These are phyloP conservation scores for Graphilbum sp. DNA, from an alignment of 2,329 filamentous ascomycete genomes.

Conservation along the genomic window DNA sequence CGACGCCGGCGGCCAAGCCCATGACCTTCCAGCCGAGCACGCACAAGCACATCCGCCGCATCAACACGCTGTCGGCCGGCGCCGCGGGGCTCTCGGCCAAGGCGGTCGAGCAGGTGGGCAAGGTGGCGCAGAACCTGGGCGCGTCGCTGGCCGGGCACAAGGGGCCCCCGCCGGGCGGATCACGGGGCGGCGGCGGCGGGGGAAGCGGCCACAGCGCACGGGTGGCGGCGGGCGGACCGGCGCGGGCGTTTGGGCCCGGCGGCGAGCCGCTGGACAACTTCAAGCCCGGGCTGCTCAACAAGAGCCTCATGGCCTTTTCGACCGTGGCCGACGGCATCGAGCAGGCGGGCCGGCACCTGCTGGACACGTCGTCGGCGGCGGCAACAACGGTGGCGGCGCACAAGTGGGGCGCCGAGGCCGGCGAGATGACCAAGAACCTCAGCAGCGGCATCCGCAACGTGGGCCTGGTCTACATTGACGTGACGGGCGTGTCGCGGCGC, in stretches of 20 bases:
- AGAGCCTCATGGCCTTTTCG: conserved; percentile 89
- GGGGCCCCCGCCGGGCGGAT: not conserved
- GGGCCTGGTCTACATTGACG: conserved; percentile 92
- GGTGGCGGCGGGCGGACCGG: conserved; percentile 32
- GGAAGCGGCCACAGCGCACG: not conserved
- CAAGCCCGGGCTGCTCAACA: conserved; percentile 88
- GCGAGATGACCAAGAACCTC: conserved; percentile 56
- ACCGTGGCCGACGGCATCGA: conserved; percentile 91
- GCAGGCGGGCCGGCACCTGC: conserved; percentile 62
- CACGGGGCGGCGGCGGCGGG: not conserved
- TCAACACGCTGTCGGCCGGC: conserved; percentile 68
- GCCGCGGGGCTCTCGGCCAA: conserved; percentile 70
- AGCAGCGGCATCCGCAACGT: conserved; percentile 90
- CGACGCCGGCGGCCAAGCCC: conserved; percentile 61
- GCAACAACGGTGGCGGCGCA: conserved; percentile 79
- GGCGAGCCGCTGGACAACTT: conserved; percentile 49
- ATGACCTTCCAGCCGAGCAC: conserved; percentile 78
- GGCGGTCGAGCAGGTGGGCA: conserved; percentile 70
- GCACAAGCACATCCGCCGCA: conserved; percentile 70
- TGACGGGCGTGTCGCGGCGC: conserved; percentile 74
- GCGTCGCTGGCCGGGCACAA: conserved; percentile 41
- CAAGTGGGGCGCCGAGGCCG: conserved; percentile 74
- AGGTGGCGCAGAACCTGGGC: conserved; percentile 78
- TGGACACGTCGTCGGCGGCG: conserved; percentile 60
- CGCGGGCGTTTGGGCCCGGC: conserved; percentile 47